These are phyloP conservation scores for Epichloe gansuensis DNA, from an alignment of 2,329 filamentous ascomycete species.

Conservation along the genomic window DNA sequence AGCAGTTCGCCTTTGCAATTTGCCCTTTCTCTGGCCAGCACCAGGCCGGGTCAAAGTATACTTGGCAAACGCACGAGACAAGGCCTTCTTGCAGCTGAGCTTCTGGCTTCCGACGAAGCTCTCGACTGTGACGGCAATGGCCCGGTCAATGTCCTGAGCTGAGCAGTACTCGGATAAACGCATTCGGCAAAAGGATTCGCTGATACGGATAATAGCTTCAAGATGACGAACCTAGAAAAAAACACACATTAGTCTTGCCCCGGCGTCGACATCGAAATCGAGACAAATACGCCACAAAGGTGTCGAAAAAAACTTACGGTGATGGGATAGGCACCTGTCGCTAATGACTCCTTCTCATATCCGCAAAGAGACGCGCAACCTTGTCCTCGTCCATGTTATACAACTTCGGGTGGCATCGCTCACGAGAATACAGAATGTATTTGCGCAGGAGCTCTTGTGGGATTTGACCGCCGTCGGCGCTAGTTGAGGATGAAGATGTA, in stretches of 20 bases:
- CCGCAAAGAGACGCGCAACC: slow-evolving; percentile 82
- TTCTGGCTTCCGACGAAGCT: slow-evolving; percentile 96
- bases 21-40: slow-evolving; percentile 13
- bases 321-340: slow-evolving; percentile 93
- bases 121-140: slow-evolving; percentile 92
- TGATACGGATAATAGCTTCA: slow-evolving; percentile 93
- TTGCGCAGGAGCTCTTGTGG: slow-evolving; percentile 85
- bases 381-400: slow-evolving; percentile 99
- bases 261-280: background rate
- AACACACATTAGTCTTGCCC: slow-evolving; percentile 2
- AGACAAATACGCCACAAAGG: background rate
- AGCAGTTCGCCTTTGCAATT: slow-evolving; percentile 1
- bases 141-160: slow-evolving; percentile 82
- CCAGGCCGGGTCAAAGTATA: slow-evolving; percentile 55
- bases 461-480: slow-evolving; percentile 59
- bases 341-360: slow-evolving; percentile 91
- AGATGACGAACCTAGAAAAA: slow-evolving; percentile 75
- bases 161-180: slow-evolving; percentile 93
- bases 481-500: slow-evolving; percentile 5
- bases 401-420: slow-evolving; percentile 80
- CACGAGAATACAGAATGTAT: slow-evolving; percentile 90
- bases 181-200: slow-evolving; percentile 94
- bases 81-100: slow-evolving; percentile 92
- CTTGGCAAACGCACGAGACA: slow-evolving; percentile 90
- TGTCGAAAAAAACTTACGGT: slow-evolving; percentile 52